These are phyloP conservation scores for Viola pubescens DNA, from an alignment of 441 rosid species.

Conservation along the genomic window DNA sequence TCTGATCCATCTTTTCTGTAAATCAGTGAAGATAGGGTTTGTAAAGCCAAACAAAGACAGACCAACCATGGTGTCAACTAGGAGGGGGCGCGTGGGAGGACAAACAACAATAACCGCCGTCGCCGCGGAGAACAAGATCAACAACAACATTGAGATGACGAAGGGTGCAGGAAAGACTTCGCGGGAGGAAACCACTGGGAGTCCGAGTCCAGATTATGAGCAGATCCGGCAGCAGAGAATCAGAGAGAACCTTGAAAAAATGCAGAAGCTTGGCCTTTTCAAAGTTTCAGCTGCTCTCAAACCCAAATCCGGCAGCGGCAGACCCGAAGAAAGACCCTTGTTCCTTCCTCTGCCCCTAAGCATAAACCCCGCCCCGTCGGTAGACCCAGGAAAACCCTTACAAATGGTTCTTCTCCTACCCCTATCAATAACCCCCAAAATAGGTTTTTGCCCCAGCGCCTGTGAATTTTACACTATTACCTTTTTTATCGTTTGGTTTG, in stretches of 20 bases:
- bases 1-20: not conserved
- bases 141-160: not conserved
- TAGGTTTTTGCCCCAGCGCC: conserved; percentile 28
- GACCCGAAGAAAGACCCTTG: not conserved
- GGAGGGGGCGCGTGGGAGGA: not conserved
- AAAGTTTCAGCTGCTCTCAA: conserved; percentile 43
- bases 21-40: not conserved
- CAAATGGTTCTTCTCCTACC: conserved; percentile 11
- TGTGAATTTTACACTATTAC: conserved; percentile 20
- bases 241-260: conserved; percentile 56
- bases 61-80: conserved; percentile 1
- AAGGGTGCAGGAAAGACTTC: not conserved
- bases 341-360: not conserved
- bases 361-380: no score
- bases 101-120: not conserved
- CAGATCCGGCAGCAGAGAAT: conserved; percentile 56
- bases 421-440: not conserved
- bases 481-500: no score
- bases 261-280: conserved; percentile 59
- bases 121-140: not conserved
- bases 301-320: not conserved
- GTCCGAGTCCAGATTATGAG: conserved; percentile 29
- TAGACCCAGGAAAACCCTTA: no score
- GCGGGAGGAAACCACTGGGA: not conserved
- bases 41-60: not conserved